These are phyloP conservation scores for Globisporangium heterothallicum DNA, from an alignment of 352 stramenopile genomes.

Conservation along the genomic window DNA sequence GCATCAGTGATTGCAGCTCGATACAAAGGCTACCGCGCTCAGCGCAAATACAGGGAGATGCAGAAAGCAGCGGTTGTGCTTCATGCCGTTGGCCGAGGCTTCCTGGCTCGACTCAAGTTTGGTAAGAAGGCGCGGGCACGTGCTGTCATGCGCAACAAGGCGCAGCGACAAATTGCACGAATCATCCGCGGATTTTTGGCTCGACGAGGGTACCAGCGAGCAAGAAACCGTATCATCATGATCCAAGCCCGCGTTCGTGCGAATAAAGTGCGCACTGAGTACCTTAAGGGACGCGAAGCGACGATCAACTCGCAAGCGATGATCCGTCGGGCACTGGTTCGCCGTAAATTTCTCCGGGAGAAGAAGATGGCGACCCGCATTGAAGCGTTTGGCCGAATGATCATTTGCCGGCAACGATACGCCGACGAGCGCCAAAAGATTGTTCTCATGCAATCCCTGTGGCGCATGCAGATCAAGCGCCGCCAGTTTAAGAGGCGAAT, in stretches of 20 bases:
- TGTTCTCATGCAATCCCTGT: constrained; percentile 73
- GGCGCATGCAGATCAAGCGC: constrained; percentile 66
- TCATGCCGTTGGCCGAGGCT: constrained; percentile 74
- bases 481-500: constrained; percentile 44
- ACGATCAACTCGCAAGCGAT: constrained; percentile 87
- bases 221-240: constrained; percentile 70
- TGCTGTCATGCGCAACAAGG: constrained; percentile 66
- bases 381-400: constrained; percentile 76
- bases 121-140: constrained; percentile 81
- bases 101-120: constrained; percentile 78
- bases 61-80: constrained; percentile 67
- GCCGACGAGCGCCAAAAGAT: constrained; percentile 55
- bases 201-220: constrained; percentile 41
- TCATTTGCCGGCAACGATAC: constrained; percentile 71
- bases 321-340: constrained; percentile 76
- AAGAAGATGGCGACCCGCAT: constrained; percentile 88
- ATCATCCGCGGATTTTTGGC: constrained; percentile 70
- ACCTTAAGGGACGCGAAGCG: constrained; percentile 79
- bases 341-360: constrained; percentile 72
- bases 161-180: constrained; percentile 73
- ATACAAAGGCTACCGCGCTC: constrained; percentile 66
- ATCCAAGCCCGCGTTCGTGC: constrained; percentile 83
- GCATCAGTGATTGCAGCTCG: constrained; percentile 64
- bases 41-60: constrained; percentile 64
- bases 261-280: constrained; percentile 83